These are phyloP conservation scores for Ustilago hordei DNA, from an alignment of 1,284 basidiomycete species.

Conservation along the genomic window DNA sequence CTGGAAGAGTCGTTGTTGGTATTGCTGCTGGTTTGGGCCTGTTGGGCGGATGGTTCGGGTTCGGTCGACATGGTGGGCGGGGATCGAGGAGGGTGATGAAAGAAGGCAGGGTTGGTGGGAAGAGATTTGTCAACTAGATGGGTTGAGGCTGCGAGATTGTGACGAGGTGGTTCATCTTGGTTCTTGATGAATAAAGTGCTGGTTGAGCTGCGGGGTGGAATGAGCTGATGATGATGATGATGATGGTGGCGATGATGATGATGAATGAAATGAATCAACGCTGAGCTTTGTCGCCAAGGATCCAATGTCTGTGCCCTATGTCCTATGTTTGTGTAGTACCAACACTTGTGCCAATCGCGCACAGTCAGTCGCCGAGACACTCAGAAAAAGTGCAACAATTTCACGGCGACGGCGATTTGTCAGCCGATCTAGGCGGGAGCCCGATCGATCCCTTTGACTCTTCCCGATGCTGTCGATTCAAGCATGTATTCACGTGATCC, in stretches of 20 bases:
- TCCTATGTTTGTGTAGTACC: no score
- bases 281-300: no score
- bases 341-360: neutral
- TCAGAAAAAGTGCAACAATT: no score
- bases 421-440: neutral
- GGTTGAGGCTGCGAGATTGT: neutral
- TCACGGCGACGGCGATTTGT: neutral
- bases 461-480: neutral
- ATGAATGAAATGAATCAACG: neutral
- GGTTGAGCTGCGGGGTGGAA: neutral
- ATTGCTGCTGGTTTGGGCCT: slow-evolving; percentile 15
- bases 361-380: no score
- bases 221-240: neutral
- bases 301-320: neutral
- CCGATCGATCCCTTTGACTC: neutral
- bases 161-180: neutral
- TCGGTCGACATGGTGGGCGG: slow-evolving; percentile 19
- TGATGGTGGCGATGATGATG: neutral
- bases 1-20: slow-evolving; percentile 28
- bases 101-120: neutral
- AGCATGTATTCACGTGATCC: neutral
- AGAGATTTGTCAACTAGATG: neutral
- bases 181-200: neutral
- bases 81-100: neutral
- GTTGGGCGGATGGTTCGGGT: neutral